Evolutionary conservation across 139 green algal genomes (phyloP).

Genomic region (Coccomyxa sp.): DNA sequence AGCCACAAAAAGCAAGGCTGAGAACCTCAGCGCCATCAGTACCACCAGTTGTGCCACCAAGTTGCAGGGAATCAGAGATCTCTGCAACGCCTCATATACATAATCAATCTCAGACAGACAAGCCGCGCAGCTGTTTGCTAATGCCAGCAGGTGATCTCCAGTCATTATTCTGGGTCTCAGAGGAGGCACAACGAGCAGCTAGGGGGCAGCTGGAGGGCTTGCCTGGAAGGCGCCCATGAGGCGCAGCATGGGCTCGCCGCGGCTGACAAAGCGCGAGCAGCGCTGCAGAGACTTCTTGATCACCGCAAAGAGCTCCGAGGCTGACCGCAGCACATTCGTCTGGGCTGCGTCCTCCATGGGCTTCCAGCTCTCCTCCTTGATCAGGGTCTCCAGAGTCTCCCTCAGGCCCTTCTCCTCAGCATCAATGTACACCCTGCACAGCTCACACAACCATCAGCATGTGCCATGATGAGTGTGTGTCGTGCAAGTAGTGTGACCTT

Average conservation of each 20-base stretch:
- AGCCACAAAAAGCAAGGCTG: neutral
- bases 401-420: constrained; percentile 69
- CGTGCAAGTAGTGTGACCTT: too few species aligned
- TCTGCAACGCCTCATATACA: too few species aligned
- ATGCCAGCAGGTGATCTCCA: too few species aligned
- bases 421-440: constrained; percentile 63
- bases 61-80: too few species aligned
- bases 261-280: constrained; percentile 68
- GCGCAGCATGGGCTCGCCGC: constrained; percentile 20
- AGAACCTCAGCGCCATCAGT: neutral
- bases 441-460: neutral
- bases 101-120: too few species aligned
- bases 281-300: constrained; percentile 80
- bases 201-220: neutral
- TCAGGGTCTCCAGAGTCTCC: constrained; percentile 57
- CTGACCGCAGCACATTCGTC: constrained; percentile 42
- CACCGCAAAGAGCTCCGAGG: constrained; percentile 75
- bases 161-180: too few species aligned
- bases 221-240: constrained; percentile 37
- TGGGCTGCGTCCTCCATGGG: constrained; percentile 49
- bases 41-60: too few species aligned
- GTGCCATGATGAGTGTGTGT: neutral
- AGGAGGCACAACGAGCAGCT: too few species aligned
- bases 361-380: constrained; percentile 83
- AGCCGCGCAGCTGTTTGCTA: too few species aligned